Evolutionary conservation across 2,329 filamentous ascomycete species (phyloP), one percentile per base, ranked within the genome.

Genomic region (Neopestalotiopsis clavispora): DNA sequence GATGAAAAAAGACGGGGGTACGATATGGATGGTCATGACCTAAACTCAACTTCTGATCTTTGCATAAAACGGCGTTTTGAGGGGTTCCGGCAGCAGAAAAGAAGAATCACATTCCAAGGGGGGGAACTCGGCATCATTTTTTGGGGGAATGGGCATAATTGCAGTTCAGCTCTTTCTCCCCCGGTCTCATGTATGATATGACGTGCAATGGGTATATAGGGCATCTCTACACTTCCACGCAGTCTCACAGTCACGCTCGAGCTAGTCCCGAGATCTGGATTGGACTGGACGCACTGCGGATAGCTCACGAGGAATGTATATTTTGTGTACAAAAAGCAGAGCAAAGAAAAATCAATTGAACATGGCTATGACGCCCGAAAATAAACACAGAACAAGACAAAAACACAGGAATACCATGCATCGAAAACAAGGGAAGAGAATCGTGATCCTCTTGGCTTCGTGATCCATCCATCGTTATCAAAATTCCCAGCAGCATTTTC

Each of bases 31-130:
- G 34, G n/a, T 42, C n/a, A 49, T 28, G 38, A 40, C 42, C 17
- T 49, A 52, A 13, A 61, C n/a, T 56, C 58, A 67, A 23, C 28
- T 45, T 62, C n/a, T 49, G 60, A 34, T 52, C 20, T 20, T 52
- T 14, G 45, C 45, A 52, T 52, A 52, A 14, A 52, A 23, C 45
- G 45, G 45, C 45, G 45, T 52, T 52, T 52, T n/a, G 17, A 7
- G 17, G 45, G 45, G n/a, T 20, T 9, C n/a, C 6, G n/a, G 45
- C 45, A 20, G 45, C 45, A 52, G 45, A n/a, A 12, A 49, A 52
- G n/a, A 52, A 52, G 45, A 52, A 12, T 20, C 17, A 23, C 20
- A 52, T 52, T 52, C n/a, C 3, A 17, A 49, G 12, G 42, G 42
- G n/a, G 45, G 45, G 45, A 3, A 20, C 45, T 10, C 6, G 20